Percentiles rank a stretch among this genome's conserved stretches.
These are phyloP conservation scores for Ramaria sp. DNA, from an alignment of 768 basidiomycete species.

Conservation along the genomic window DNA sequence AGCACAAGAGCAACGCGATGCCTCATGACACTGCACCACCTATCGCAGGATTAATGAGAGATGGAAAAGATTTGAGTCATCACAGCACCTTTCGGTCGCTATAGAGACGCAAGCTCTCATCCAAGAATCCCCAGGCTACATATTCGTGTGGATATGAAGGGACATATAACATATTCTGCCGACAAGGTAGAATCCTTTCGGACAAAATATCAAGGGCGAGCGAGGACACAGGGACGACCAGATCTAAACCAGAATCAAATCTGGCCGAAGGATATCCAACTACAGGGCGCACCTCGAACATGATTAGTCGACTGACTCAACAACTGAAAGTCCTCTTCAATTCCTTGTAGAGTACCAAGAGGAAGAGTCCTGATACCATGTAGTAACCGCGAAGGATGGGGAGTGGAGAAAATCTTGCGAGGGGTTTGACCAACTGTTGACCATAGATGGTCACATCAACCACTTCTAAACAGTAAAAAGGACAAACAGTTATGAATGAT, in stretches of 20 bases:
- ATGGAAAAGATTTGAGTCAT: background rate
- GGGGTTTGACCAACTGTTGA: conserved; percentile 85
- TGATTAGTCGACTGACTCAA: conserved; percentile 47
- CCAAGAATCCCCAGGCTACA: conserved; percentile 48
- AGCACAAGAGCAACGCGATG: conserved; percentile 60
- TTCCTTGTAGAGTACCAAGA: conserved; percentile 56
- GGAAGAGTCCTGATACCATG: conserved; percentile 68
- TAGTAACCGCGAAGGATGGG: conserved; percentile 69
- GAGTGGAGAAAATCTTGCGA: conserved; percentile 62
- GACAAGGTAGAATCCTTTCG: conserved; percentile 51
- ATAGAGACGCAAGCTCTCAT: conserved; percentile 41
- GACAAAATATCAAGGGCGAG: conserved; percentile 49
- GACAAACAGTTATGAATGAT: conserved; percentile 89
- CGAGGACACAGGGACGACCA: conserved; percentile 33
- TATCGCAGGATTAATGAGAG: conserved; percentile 18
- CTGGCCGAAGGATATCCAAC: background rate
- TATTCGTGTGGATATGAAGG: conserved; percentile 58
- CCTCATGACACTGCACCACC: conserved; percentile 72
- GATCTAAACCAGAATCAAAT: conserved; percentile 35
- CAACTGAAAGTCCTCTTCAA: conserved; percentile 75
- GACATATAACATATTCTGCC: conserved; percentile 43
- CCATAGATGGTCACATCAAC: background rate
- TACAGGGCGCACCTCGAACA: conserved; percentile 38
- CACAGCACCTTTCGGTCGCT: conserved; percentile 47
- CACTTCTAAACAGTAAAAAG: background rate